phyloP scores from a whole-genome alignment of 208 protist species.

The Trypanosoma brucei region DNA sequence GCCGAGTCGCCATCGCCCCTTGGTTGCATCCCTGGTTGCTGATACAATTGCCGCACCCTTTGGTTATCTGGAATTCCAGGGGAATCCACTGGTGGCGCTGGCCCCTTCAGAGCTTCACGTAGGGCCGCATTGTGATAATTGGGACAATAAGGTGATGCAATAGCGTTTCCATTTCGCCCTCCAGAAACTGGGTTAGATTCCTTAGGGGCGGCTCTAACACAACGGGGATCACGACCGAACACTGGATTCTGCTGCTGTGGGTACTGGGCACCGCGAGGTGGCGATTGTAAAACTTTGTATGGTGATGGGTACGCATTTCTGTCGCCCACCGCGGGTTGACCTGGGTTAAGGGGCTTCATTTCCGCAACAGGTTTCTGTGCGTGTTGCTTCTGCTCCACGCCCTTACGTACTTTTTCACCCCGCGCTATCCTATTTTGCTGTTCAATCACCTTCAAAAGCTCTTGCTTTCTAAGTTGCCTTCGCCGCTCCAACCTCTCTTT shows the following conservation, averaged over 20 bases:
- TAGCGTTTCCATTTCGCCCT: neutral
- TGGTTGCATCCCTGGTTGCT: neutral
- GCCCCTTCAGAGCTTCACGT: neutral
- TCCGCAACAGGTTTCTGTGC: no score
- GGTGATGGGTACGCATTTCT: no score
- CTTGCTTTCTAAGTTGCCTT: constrained; percentile 50
- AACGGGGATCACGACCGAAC: constrained; percentile 32
- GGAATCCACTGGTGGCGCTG: neutral
- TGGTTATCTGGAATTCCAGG: neutral
- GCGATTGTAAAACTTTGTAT: no score
- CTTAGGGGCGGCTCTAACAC: neutral
- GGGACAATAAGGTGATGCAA: neutral
- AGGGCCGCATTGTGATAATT: neutral
- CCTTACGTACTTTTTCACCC: neutral
- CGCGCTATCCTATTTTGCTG: constrained; percentile 20
- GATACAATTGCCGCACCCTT: neutral
- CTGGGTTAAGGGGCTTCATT: no score
- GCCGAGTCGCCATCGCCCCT: neutral
- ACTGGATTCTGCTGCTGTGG: constrained; percentile 19
- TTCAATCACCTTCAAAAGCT: constrained; percentile 65
- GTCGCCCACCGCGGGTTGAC: no score
- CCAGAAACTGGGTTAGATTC: neutral
- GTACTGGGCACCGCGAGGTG: constrained; percentile 5
- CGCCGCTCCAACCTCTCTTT: constrained; percentile 42
- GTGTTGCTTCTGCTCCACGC: no score